Evolutionary conservation across 2,329 filamentous ascomycete species (phyloP), one percentile per base, ranked within the genome.

Genomic region (Alternaria alternata): DNA sequence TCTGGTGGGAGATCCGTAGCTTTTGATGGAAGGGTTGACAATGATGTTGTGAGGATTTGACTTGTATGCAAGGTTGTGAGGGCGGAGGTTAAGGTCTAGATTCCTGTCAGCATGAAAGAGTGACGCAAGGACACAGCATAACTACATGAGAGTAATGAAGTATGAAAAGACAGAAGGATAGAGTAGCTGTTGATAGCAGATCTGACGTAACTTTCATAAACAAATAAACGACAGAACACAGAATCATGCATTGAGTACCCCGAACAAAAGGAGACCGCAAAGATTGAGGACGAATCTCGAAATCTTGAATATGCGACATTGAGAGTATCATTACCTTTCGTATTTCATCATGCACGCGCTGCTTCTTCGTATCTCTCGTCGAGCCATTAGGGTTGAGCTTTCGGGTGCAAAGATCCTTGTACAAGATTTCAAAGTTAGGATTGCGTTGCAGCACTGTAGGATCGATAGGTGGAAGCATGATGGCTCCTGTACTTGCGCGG

Each of bases 371-470:
- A 42, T 80, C 72, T 36, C 71, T 75, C 2, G 82, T 80, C 3
- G 81, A 80, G n/a, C 79, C 81, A 74, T 83, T 78, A 1, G 65
- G 47, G 54, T 82, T 80, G 5, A 83, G 64, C 67, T 80, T 81
- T 48, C 79, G 77, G 0, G 74, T 70, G 46, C 75, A 78, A 1
- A 84, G 67, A 62, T 83, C 81, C 46, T 79, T 77, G 67, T 83
- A 83, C 1, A 84, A 69, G 0, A 76, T 69, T 16, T 80, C 79
- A 55, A 84, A 83, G 34, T 77, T 79, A 0, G 81, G 79, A 54
- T 83, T 82, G 1, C 74, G 71, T 24, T 79, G 66, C 0, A 82
- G 59, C 0, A 78, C 66, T 1, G 61, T 59, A 1, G 78, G 73
- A 26, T 81, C 75, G 1, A 82, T 69, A 22, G 80, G 81, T 2